Evolutionary conservation across 371 early-diverging fungal species (phyloP), one percentile per base, ranked within the genome.

Genomic region (Conidiobolus incongruus): DNA sequence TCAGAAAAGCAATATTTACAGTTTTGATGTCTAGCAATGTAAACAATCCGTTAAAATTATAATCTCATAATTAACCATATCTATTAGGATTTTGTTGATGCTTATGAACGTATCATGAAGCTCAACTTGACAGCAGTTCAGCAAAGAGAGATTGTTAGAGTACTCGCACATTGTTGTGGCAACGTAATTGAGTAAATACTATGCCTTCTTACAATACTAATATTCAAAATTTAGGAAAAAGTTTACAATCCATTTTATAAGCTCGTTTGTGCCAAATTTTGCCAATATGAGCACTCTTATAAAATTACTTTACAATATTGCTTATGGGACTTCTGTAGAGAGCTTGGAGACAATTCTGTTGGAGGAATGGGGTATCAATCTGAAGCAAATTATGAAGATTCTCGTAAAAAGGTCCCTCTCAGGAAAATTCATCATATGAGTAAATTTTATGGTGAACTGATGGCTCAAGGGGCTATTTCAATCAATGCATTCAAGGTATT

Each of bases 231-330:
- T 22, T 56, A 81, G 75, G 94, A 92, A 62, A 68, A 68, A 52
- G 66, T 69, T 12, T 85, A 78, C 61, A 95, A 95, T 58, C 88
- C 92, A n/a, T 95, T 77, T 56, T 95, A 95, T 48, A 71, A 82
- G 40, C 67, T 87, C 33, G 79, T 93, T 2, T 79, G 77, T 10
- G 63, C 76, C 35, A 59, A 72, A 40, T 59, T 95, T 38, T 86
- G 86, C 56, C 59, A 63, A 29, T 61, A 67, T 22, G 68, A 72
- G 43, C 78, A 80, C 56, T 73, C 77, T 10, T 81, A 74, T 62
- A 81, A 78, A 60, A 72, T 93, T 45, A 95, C 96, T 2, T 79
- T 86, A 54, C 88, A 90, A 66, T 95, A 81, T 51, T 72, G 78
- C 19, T 66, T 95, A 21, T 95, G 96, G 96, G 96, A 95, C 58